Evolutionary conservation across 2,329 filamentous ascomycete genomes (phyloP).

Genomic region (Neofusicoccum sp.): DNA sequence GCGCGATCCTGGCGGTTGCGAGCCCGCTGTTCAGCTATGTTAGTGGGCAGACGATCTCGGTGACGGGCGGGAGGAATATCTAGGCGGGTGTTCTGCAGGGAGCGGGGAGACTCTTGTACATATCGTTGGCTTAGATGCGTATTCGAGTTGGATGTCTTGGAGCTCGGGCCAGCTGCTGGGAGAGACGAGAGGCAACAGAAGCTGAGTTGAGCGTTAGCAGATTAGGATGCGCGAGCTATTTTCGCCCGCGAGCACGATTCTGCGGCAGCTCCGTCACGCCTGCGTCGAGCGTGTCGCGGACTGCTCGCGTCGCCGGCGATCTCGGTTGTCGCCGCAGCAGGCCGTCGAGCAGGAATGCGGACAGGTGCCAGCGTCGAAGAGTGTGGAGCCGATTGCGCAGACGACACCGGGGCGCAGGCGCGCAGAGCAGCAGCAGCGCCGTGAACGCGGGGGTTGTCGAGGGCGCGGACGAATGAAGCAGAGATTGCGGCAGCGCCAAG

Average conservation of each 20-base stretch:
- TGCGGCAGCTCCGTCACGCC: no score
- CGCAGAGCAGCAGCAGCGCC: background rate
- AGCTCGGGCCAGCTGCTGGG: background rate
- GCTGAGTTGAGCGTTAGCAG: background rate
- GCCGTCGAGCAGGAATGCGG: conserved; percentile 1
- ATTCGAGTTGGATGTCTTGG: background rate
- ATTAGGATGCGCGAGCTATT: background rate
- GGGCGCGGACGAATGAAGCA: conserved; percentile 8
- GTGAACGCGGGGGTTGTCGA: no score
- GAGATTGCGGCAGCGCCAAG: background rate
- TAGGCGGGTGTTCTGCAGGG: conserved; percentile 35
- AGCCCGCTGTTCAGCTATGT: conserved; percentile 85
- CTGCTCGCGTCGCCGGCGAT: no score
- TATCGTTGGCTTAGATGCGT: background rate
- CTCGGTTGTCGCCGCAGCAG: no score
- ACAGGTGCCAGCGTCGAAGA: background rate
- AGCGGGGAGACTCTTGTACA: background rate
- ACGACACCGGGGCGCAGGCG: background rate
- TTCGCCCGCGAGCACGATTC: no score
- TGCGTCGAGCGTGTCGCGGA: no score
- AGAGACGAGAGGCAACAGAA: background rate
- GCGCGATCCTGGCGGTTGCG: conserved; percentile 71
- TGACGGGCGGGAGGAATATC: conserved; percentile 72
- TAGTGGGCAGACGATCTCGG: conserved; percentile 80
- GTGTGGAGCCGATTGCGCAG: background rate